Evolutionary conservation across 345 rosid species (phyloP).

Genomic region (Aethionema arabicum): DNA sequence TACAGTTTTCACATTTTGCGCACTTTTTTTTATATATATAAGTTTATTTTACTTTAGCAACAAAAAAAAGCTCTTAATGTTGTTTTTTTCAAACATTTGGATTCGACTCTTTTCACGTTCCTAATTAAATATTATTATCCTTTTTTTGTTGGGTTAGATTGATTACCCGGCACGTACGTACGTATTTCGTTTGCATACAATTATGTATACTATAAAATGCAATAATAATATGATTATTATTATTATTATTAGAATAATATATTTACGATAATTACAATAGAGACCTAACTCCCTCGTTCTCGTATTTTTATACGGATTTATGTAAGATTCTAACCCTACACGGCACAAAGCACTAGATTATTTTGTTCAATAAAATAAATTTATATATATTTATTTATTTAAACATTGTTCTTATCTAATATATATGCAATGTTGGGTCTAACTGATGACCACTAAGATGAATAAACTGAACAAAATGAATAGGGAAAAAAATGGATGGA

Average conservation of each 20-base stretch:
- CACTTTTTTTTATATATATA: too few relatives aligned
- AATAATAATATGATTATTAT: neutral
- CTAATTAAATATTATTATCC: too few relatives aligned
- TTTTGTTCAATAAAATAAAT: slow-evolving; percentile 13
- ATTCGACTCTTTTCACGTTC: too few relatives aligned
- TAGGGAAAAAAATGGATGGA: too few relatives aligned
- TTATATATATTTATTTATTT: neutral
- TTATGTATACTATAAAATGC: neutral
- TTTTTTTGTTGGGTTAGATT: too few relatives aligned
- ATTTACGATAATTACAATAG: neutral
- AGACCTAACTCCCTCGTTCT: slow-evolving; percentile 13
- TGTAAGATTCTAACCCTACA: slow-evolving; percentile 30
- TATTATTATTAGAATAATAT: neutral
- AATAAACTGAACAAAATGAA: too few relatives aligned
- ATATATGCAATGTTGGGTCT: too few relatives aligned
- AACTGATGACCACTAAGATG: too few relatives aligned
- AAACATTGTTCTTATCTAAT: slow-evolving; percentile 24
- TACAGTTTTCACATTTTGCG: too few relatives aligned
- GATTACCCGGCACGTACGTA: slow-evolving; percentile 2
- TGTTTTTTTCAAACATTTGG: too few relatives aligned
- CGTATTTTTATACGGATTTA: slow-evolving; percentile 20
- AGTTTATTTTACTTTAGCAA: too few relatives aligned
- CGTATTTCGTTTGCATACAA: neutral
- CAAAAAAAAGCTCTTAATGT: too few relatives aligned
- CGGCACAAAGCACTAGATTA: slow-evolving; percentile 35